Base-by-base conservation (phyloP, 805 yeast genomes). In the Barnettozyma salicaria region DNA sequence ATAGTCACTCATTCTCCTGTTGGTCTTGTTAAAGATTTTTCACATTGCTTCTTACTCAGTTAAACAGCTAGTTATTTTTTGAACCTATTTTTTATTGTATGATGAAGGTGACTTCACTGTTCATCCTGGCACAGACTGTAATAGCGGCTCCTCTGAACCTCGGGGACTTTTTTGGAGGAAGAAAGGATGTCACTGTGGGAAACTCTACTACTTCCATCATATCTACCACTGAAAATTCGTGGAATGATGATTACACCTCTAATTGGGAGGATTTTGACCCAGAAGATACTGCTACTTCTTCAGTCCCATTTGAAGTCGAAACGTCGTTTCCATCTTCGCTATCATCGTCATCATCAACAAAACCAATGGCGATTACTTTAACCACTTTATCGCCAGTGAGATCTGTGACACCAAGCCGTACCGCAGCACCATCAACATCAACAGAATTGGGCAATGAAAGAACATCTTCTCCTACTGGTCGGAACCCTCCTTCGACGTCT, bases 61-160 rank as follows among this genome's bases (percentile, higher is more conserved):
- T 22, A 12, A 12, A 10, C 13, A n/a, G n/a, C n/a, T n/a, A n/a
- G n/a, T n/a, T n/a, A n/a, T n/a, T n/a, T n/a, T n/a, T n/a, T n/a
- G n/a, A n/a, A n/a, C n/a, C n/a, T n/a, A n/a, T n/a, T n/a, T n/a
- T n/a, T n/a, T n/a, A n/a, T n/a, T 13, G 6, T 29, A 23, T 12
- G 12, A 35, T 40, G 40, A 40, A 21, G 22, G 4, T 27, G 7
- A 10, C 37, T 11, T 31, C 36, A 19, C 24, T 40, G 22, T 12
- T 40, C 17, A 16, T 40, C 12, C 22, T 40, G 19, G 37, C 43
- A 4, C 36, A 36, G 12, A 30, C 24, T 3, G 30, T 23, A 9
- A 17, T 32, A 5, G 43, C 43, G 19, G 30, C 30, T 6, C 43
- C 43, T 1, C 23, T 34, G 22, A 32, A 35, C n/a, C 17, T 36